Evolutionary conservation across 495 filamentous ascomycete genomes (phyloP).

Genomic region (Astrothelium macrocarpum): DNA sequence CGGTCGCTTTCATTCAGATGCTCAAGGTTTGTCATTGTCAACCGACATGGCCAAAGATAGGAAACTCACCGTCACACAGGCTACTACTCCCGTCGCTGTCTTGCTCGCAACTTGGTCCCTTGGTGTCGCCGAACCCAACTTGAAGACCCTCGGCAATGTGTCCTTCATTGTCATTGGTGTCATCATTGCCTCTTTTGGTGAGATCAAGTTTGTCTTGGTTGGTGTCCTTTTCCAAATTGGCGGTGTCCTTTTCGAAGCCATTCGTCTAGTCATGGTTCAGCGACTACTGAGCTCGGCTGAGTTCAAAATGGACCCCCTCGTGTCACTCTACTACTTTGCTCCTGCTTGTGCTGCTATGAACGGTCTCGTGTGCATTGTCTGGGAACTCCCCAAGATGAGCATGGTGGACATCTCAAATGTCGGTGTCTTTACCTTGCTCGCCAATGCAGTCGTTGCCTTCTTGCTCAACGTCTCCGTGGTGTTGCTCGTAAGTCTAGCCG

Average conservation of each 20-base stretch:
- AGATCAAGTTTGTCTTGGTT: slow-evolving; percentile 81
- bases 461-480: slow-evolving; percentile 87
- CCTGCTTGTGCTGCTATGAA: slow-evolving; percentile 90
- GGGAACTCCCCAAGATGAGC: slow-evolving; percentile 62
- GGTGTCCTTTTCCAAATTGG: slow-evolving; percentile 80
- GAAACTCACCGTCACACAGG: slow-evolving; percentile 37
- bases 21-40: slow-evolving; percentile 56
- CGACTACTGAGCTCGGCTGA: slow-evolving; percentile 77
- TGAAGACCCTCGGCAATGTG: slow-evolving; percentile 76
- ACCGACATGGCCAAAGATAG: not conserved
- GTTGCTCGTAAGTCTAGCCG: slow-evolving; percentile 63
- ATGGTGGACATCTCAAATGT: slow-evolving; percentile 66
- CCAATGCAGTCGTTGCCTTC: slow-evolving; percentile 79
- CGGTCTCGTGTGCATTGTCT: slow-evolving; percentile 62
- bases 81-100: slow-evolving; percentile 83
- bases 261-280: slow-evolving; percentile 86
- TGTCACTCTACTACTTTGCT: slow-evolving; percentile 94
- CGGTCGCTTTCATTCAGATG: slow-evolving; percentile 96
- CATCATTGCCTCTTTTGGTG: slow-evolving; percentile 79
- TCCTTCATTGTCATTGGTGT: slow-evolving; percentile 84
- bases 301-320: slow-evolving; percentile 96
- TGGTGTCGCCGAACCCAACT: slow-evolving; percentile 63
- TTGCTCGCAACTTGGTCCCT: slow-evolving; percentile 76
- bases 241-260: slow-evolving; percentile 82
- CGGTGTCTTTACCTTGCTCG: slow-evolving; percentile 62